Base-by-base conservation (phyloP, 257 asterid genomes). In the Nicotiana noctiflora region DNA sequence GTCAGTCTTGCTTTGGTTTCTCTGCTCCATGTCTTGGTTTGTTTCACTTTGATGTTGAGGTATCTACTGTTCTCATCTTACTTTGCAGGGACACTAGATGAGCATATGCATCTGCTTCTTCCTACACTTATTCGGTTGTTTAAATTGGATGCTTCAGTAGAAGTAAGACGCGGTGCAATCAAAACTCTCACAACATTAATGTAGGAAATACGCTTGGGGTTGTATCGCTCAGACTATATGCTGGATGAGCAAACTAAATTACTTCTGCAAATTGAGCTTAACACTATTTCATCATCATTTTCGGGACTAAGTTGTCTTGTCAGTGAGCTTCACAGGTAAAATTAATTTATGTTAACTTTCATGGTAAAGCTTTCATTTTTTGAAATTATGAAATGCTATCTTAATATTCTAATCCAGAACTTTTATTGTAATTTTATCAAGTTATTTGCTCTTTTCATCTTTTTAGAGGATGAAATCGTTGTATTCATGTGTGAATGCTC, bases 191-290 rank as follows among this genome's bases (percentile, higher is more conserved):
- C n/a, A n/a, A 51, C 72, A 68, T 83, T 63, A 13, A 76, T 75
- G 27, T 87, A 96, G 98, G 97, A 92, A 72, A 96, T 96, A 89
- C 93, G 99, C 83, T 84, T 94, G 90, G 99, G 99, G 77, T 85
- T 96, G 62, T 98, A 96, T 82, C 98, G 99, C 74, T 96, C 98
- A 49, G 98, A 96, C 87, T 96, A 96, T 78, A 96, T 94, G 98
- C 88, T 96, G 89, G 99, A 94, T 80, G 94, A 92, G 76, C 89
- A 96, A 84, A 92, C 99, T 76, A 90, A 90, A 87, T 84, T 85
- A 67, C 99, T 96, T 87, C 93, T 93, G 85, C 99, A 96, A 86
- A 94, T 96, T 84, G 99, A 96, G 97, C 92, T 96, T 85, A 96
- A 96, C 86, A 94, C 99, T 70, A 96, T 96, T 81, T 90, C 99